Conservation (phyloP, 352 stramenopile species). For the Detonula confervacea region DNA sequence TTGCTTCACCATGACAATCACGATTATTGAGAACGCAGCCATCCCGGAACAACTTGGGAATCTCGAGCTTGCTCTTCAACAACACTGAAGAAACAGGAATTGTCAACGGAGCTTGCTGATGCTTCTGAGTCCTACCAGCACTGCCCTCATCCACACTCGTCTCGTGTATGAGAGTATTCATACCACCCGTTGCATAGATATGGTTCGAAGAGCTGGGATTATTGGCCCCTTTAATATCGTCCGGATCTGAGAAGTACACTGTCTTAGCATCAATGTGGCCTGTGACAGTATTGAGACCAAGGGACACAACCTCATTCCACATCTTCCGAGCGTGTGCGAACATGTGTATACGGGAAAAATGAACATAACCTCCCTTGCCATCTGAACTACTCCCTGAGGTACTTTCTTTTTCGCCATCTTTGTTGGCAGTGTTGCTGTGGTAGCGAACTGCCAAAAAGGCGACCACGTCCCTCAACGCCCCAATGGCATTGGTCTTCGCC, state of each 20-base stretch:
- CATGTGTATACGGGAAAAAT: constrained; percentile 38
- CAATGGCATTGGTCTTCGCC: constrained; percentile 50
- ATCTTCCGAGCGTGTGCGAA: constrained; percentile 40
- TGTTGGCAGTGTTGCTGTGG: not conserved
- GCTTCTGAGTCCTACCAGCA: no score
- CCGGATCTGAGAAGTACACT: constrained; percentile 20
- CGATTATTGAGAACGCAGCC: constrained; percentile 26
- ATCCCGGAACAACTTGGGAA: constrained; percentile 67
- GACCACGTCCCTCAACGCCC: constrained; percentile 44
- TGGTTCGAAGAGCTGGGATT: no score
- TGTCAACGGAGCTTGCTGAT: constrained; percentile 18
- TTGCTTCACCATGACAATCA: not conserved
- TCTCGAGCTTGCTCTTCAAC: constrained; percentile 59
- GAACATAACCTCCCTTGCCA: constrained; percentile 19
- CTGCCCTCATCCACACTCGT: no score
- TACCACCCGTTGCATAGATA: no score
- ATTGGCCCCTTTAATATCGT: not conserved
- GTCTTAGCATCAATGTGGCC: constrained; percentile 55
- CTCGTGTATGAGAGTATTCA: no score
- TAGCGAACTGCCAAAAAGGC: constrained; percentile 44
- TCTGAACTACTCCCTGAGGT: not conserved
- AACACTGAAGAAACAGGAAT: constrained; percentile 56
- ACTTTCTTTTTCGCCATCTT: constrained; percentile 1
- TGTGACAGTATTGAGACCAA: constrained; percentile 57
- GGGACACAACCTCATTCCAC: constrained; percentile 45